Evolutionary conservation across 306 rosid species (phyloP).

Genomic region (Carpinus fangiana): DNA sequence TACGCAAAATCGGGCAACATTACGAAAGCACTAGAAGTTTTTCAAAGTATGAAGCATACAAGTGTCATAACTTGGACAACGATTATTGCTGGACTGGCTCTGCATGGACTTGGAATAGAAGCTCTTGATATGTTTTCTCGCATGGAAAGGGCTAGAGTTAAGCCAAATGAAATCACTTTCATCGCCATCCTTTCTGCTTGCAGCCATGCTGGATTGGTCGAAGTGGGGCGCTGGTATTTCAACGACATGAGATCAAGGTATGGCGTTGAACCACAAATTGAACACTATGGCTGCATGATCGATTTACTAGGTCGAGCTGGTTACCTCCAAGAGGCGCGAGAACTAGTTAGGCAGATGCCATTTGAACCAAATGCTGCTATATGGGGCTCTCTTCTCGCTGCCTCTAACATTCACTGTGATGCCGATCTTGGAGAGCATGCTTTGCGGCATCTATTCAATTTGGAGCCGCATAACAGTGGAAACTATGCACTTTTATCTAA

Average conservation of each 20-base stretch:
- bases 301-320: constrained; percentile 74
- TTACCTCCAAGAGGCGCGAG: constrained; percentile 58
- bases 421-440: constrained; percentile 59
- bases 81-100: constrained; percentile 68
- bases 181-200: constrained; percentile 75
- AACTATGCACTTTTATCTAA: constrained; percentile 63
- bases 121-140: constrained; percentile 46
- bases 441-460: constrained; percentile 38
- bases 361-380: constrained; percentile 63
- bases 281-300: constrained; percentile 58
- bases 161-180: constrained; percentile 64
- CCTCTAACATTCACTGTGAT: constrained; percentile 47
- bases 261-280: constrained; percentile 46
- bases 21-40: constrained; percentile 35
- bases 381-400: constrained; percentile 82
- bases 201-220: constrained; percentile 65
- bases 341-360: constrained; percentile 52
- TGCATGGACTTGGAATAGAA: constrained; percentile 68
- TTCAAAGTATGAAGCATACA: constrained; percentile 42
- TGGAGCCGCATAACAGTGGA: constrained; percentile 62
- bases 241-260: constrained; percentile 43
- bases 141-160: constrained; percentile 56
- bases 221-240: constrained; percentile 47
- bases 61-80: constrained; percentile 68
- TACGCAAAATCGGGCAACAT: constrained; percentile 71